Evolutionary conservation across 2,329 filamentous ascomycete species (phyloP).

Genomic region (Microsporum ferrugineum): DNA sequence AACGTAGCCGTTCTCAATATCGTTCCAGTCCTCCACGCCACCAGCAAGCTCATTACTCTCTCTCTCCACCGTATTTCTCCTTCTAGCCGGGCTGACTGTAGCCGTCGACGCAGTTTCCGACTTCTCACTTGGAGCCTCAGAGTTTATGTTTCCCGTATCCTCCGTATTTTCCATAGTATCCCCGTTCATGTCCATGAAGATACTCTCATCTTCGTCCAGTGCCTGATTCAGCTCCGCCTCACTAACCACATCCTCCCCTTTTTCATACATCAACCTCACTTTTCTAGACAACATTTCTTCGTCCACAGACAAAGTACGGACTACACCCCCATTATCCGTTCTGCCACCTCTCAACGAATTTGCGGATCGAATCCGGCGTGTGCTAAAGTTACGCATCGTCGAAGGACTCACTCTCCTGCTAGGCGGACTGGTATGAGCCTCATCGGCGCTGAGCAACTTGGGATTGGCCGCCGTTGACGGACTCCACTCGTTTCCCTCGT

Average conservation of each 20-base stretch:
- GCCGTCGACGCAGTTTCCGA: conserved; percentile 22
- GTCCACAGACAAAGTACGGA: conserved; percentile 49
- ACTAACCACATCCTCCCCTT: conserved; percentile 45
- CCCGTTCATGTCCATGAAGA: conserved; percentile 14
- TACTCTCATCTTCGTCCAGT: conserved; percentile 28
- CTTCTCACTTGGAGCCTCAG: conserved; percentile 17
- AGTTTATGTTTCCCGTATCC: conserved; percentile 13
- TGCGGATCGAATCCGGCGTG: conserved; percentile 23
- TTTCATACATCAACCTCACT: conserved; percentile 53
- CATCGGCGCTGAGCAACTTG: not conserved
- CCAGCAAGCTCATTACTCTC: conserved; percentile 49
- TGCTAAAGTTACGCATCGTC: conserved; percentile 14
- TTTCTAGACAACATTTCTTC: conserved; percentile 52
- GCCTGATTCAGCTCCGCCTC: conserved; percentile 31
- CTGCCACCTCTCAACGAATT: conserved; percentile 30
- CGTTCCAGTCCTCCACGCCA: conserved; percentile 54
- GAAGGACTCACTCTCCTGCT: conserved; percentile 14
- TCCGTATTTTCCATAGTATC: not conserved
- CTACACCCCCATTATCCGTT: conserved; percentile 26
- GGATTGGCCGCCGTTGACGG: conserved; percentile 13
- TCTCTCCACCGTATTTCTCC: conserved; percentile 25
- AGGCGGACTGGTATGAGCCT: not conserved
- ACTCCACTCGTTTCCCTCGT: not conserved
- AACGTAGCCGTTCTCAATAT: conserved; percentile 47
- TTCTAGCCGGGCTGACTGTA: conserved; percentile 8